Evolutionary conservation across 768 basidiomycete species (phyloP), one percentile per base, ranked within the genome.

Genomic region (Gloeostereum incarnatum): DNA sequence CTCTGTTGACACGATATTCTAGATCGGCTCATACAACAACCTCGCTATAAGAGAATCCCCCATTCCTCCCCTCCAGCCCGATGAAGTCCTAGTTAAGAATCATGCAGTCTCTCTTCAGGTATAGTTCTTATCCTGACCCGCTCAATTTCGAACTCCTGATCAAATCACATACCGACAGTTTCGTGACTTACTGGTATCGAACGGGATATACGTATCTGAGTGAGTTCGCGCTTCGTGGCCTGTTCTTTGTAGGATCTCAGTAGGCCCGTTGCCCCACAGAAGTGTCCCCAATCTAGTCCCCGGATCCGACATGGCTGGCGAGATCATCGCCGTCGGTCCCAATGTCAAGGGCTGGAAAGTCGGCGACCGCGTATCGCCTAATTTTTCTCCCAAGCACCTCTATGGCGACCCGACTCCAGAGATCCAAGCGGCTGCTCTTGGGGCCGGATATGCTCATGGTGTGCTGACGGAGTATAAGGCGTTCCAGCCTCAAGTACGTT

Each of bases 341-440:
- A 65, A 60, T 11, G 66, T 67, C 10, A 68, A 55, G 20, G 57
- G 51, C 4, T 78, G 73, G 74, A 67, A 65, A 46, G 48, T 54
- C 4, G 73, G 76, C n/a, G 75, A 77, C 41, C 69, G 71, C 17
- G 71, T 79, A 39, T 69, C 59, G 43, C 62, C 74, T 6, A 78
- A 75, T 51, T 73, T 78, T 42, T 49, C 61, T 3, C 36, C 58
- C 10, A 71, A 69, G 38, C 70, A 73, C 44, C 41, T 76, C 13
- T 50, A 70, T 40, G 71, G 70, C 2, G 69, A 74, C 38, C 36
- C 51, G 30, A 61, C 54, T 6, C 51, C 49, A 8, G 62, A 53
- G 2, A 66, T 57, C 31, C 50, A 56, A 38, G 37, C 40, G 2
- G 57, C 67, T 0, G 53, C 55, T 6, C 55, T 77, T 29, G 76